These are phyloP conservation scores for Hanseniaspora lachancei DNA, from an alignment of 805 yeast genomes.

Conservation along the genomic window DNA sequence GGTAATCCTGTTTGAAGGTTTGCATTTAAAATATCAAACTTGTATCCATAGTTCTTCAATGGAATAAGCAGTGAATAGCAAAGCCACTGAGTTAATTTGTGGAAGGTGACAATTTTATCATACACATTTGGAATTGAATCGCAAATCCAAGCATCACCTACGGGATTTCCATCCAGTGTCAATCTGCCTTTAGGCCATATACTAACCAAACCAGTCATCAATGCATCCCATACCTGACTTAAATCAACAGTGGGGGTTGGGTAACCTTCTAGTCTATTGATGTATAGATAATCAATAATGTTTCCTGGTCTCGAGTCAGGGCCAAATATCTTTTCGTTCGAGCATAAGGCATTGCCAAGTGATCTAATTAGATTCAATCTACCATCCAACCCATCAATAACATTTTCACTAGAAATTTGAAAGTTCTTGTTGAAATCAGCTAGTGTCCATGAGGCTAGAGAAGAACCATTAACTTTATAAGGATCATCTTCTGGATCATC, in stretches of 20 bases:
- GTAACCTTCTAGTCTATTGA: slow-evolving; percentile 12
- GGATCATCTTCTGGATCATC: slow-evolving; percentile 26
- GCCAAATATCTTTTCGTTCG: slow-evolving; percentile 35
- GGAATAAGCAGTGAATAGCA: slow-evolving; percentile 49
- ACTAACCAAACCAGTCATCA: slow-evolving; percentile 43
- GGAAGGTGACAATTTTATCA: slow-evolving; percentile 44
- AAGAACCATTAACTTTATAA: slow-evolving; percentile 34
- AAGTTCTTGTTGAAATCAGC: slow-evolving; percentile 32
- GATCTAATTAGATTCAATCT: slow-evolving; percentile 35
- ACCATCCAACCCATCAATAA: slow-evolving; percentile 44
- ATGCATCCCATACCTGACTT: slow-evolving; percentile 38
- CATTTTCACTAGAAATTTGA: slow-evolving; percentile 38
- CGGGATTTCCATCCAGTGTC: slow-evolving; percentile 34
- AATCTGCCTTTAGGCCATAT: slow-evolving; percentile 55
- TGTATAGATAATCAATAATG: slow-evolving; percentile 36
- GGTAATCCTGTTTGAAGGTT: slow-evolving; percentile 43
- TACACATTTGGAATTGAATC: slow-evolving; percentile 23
- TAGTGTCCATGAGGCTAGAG: slow-evolving; percentile 28
- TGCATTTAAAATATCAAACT: slow-evolving; percentile 29
- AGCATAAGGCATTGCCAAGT: slow-evolving; percentile 35
- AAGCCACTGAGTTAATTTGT: slow-evolving; percentile 55
- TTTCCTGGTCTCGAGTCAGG: slow-evolving; percentile 39
- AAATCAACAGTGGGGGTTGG: slow-evolving; percentile 29
- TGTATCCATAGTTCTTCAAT: slow-evolving; percentile 33
- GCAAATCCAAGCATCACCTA: slow-evolving; percentile 54